Evolutionary conservation across 1,284 basidiomycete species (phyloP).

Genomic region (Peniophora sp.): DNA sequence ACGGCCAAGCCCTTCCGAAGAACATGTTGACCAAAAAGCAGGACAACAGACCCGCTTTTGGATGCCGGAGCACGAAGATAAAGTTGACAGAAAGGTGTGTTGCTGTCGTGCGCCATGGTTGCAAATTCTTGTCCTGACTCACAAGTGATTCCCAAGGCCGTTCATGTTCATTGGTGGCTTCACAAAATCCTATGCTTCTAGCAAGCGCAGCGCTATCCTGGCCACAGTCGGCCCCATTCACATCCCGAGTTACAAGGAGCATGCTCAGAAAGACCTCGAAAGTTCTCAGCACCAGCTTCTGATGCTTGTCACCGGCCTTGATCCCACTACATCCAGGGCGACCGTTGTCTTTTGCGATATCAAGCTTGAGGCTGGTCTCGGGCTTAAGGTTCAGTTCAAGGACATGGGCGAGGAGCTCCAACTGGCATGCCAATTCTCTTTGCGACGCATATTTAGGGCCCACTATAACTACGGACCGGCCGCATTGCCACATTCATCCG

Average conservation of each 20-base stretch:
- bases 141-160: no score
- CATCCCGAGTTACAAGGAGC: neutral
- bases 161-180: neutral
- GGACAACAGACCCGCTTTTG: no score
- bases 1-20: neutral
- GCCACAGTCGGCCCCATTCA: neutral
- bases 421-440: neutral
- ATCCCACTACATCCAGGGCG: constrained; percentile 4
- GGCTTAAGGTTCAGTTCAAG: neutral
- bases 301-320: constrained; percentile 6
- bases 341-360: constrained; percentile 1
- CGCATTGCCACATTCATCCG: no score
- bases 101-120: no score
- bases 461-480: neutral
- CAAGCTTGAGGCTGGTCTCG: neutral
- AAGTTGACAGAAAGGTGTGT: no score
- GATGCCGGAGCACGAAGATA: no score
- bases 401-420: neutral
- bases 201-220: neutral
- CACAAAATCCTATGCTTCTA: neutral
- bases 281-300: neutral
- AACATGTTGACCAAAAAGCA: no score
- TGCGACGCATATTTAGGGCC: neutral
- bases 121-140: no score
- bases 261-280: constrained; percentile 1